Evolutionary conservation across 371 early-diverging fungal genomes (phyloP).

Genomic region (Mucor indicus): DNA sequence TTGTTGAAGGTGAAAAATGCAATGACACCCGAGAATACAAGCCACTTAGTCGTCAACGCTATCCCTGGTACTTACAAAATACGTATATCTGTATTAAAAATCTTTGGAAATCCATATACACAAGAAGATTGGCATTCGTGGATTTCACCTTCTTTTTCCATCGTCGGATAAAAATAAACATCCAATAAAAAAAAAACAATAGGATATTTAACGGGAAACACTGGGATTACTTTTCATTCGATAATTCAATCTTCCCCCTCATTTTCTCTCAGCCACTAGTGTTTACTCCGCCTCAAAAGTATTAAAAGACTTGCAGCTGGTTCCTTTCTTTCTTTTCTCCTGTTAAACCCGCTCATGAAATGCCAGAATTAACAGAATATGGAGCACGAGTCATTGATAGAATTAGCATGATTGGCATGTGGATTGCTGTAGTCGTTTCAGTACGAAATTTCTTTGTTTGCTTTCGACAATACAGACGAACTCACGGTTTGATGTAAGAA

Average conservation of each 20-base stretch:
- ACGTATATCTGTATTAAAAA: constrained; percentile 2
- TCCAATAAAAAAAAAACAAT: too few species aligned
- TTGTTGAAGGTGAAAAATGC: too few species aligned
- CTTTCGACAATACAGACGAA: constrained; percentile 37
- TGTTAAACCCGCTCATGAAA: background rate
- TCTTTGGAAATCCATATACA: constrained; percentile 1
- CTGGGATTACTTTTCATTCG: background rate
- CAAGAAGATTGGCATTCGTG: constrained; percentile 11
- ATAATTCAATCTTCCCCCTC: background rate
- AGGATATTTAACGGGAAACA: constrained; percentile 1
- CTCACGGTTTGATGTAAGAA: constrained; percentile 41
- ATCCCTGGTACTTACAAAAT: constrained; percentile 5
- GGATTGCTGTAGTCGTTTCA: constrained; percentile 35
- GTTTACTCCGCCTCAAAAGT: constrained; percentile 5
- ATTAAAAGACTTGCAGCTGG: too few species aligned
- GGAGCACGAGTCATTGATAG: constrained; percentile 39
- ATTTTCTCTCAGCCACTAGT: constrained; percentile 11
- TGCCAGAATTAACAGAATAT: constrained; percentile 35
- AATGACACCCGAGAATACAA: too few species aligned
- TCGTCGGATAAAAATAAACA: background rate
- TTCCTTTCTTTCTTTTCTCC: background rate
- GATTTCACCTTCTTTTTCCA: constrained; percentile 6
- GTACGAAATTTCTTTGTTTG: constrained; percentile 39
- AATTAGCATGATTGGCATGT: constrained; percentile 44
- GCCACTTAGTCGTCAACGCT: background rate